Evolutionary conservation across 2,329 filamentous ascomycete genomes (phyloP).

Genomic region (Neofusicoccum laricinum): DNA sequence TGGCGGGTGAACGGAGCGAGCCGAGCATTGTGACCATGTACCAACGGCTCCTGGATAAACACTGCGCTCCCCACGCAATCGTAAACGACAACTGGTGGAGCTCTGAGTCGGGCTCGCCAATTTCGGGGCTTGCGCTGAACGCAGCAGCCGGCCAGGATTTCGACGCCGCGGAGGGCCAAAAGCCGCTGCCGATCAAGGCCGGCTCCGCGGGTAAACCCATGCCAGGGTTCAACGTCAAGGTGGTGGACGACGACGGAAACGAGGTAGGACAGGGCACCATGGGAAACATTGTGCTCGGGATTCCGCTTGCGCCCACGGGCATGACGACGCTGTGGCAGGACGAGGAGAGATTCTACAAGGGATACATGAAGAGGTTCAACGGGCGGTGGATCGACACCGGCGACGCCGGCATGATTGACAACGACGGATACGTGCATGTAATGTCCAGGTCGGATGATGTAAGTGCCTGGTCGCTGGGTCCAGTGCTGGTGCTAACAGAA

Average conservation of each 20-base stretch:
- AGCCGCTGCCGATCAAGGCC: constrained; percentile 65
- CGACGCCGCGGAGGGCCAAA: constrained; percentile 37
- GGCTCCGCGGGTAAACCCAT: constrained; percentile 88
- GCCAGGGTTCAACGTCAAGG: constrained; percentile 84
- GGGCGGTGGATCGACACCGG: constrained; percentile 88
- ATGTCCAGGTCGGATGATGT: constrained; percentile 68
- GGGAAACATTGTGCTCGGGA: constrained; percentile 86
- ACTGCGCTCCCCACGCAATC: constrained; percentile 61
- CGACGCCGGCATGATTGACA: constrained; percentile 82
- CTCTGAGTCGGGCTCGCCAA: constrained; percentile 67
- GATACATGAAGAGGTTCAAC: constrained; percentile 78
- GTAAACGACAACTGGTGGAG: constrained; percentile 76
- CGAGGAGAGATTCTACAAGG: constrained; percentile 77
- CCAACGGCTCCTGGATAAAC: constrained; percentile 65
- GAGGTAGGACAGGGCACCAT: constrained; percentile 70
- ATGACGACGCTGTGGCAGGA: constrained; percentile 86
- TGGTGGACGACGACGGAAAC: constrained; percentile 76
- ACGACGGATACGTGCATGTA: constrained; percentile 63
- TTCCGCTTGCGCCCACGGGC: constrained; percentile 80
- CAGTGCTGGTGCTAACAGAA: neutral
- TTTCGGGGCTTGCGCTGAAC: constrained; percentile 63
- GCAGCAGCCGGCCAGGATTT: constrained; percentile 60
- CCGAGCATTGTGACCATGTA: constrained; percentile 81
- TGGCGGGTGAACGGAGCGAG: constrained; percentile 87
- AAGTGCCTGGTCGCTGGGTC: neutral